Evolutionary conservation across 352 stramenopile genomes (phyloP), one percentile per base, ranked within the genome.

Genomic region (Phytophthora rubi): DNA sequence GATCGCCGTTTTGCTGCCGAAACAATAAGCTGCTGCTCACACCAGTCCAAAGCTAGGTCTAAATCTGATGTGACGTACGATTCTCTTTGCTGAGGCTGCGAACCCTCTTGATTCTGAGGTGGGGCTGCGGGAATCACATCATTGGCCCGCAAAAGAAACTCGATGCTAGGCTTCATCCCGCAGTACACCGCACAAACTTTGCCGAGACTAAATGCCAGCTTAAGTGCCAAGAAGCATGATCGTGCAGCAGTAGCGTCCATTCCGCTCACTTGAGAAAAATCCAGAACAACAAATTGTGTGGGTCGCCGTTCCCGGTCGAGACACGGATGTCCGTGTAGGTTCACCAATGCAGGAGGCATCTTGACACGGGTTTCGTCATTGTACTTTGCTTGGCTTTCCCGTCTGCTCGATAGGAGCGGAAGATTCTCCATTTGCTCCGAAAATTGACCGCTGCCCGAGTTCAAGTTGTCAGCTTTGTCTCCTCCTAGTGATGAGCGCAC

Each of bases 221-320:
- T 91, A 12, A 93, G 71, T 18, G 81, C 77, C 23, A 91, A 68
- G 55, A 94, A 94, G 52, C 85, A 92, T 1, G 81, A 90, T 6
- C 86, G 70, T 2, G 86, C 83, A 15, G 88, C 87, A 4, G 88
- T 96, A 10, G 86, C 85, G 61, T 96, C 88, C 68, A 96, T 79
- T 1, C 88, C 88, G 4, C 75, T 93, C n/a, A 95, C 88, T 53
- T 78, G 75, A 16, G 81, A 79, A 59, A 96, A 94, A 61, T 95
- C 86, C 30, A 96, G 75, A 35, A 96, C 80, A 55, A 94, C 71
- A 73, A 88, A 92, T 37, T 70, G 81, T 18, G 83, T 91, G n/a
- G 65, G 64, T n/a, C 45, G 62, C 21, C 71, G 68, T 15, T 73
- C 62, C 23, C 18, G 53, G 47, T 88, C 79, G 30, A n/a, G 45